Base-by-base conservation (phyloP, 2,329 filamentous ascomycete genomes). In the Metarhizium album region DNA sequence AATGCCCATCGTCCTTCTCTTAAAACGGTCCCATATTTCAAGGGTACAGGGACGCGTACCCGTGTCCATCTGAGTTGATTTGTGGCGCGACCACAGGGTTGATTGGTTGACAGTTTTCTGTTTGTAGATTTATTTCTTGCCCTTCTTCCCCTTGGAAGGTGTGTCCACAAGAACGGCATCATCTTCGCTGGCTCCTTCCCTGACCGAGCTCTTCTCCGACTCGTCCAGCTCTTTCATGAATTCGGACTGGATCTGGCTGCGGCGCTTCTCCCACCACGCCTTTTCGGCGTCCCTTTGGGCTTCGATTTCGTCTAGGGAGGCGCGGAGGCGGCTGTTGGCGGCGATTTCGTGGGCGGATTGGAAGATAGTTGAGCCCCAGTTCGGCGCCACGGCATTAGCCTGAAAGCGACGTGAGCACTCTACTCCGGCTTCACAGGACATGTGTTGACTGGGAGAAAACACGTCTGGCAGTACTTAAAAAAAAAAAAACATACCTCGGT, bases 271-370 rank as follows among this genome's bases (percentile, higher is more conserved):
- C 93, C 93, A 98, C 89, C 90, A 95, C 62, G 84, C 78, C 71
- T 86, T 87, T 71, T 97, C 93, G 40, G 81, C 73, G 9, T 79
- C 75, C 2, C 82, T 74, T 62, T 87, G 84, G 27, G 74, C 71
- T 60, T 90, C 83, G 52, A 95, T 82, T 55, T 90, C 85, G 45
- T 83, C 79, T 20, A 95, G 76, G 47, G 84, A 80, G 57, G 84
- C 76, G 58, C 89, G 86, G 62, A 95, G 78, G 45, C 83, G 71
- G 42, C 80, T 79, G 71, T 96, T 96, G 63, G 89, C 85, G 53
- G 86, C 83, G 70, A 98, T 96, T 70, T 98, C 93, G 69, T 95
- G 95, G 50, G 93, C 93, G 45, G 87, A 90, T 69, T 98, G 93
- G 79, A 98, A 98, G 67, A 98, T 97, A 51, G 80, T 82, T 64